Evolutionary conservation across 768 basidiomycete genomes (phyloP).

Genomic region (Agrocybe pediades): DNA sequence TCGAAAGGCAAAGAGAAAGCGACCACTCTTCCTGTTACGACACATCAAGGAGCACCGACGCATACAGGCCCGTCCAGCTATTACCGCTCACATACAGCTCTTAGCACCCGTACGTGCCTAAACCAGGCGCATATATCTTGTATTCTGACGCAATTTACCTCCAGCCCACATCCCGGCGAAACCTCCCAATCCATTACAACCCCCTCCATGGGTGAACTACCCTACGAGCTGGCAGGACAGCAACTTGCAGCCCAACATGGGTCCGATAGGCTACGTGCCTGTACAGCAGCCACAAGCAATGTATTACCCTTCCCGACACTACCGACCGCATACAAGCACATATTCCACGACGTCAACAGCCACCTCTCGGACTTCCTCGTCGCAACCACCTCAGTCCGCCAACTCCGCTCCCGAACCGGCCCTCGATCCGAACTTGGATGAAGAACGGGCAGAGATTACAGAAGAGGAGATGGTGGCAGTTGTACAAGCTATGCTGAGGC

Average conservation of each 20-base stretch:
- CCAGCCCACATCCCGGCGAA: conserved; percentile 47
- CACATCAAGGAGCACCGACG: conserved; percentile 28
- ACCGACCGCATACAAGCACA: conserved; percentile 39
- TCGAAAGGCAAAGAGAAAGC: conserved; percentile 42
- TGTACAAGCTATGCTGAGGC: conserved; percentile 24
- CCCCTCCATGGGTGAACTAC: conserved; percentile 19
- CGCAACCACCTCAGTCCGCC: conserved; percentile 10
- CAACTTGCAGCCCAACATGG: conserved; percentile 19
- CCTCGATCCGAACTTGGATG: conserved; percentile 15
- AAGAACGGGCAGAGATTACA: conserved; percentile 17
- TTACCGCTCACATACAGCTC: conserved; percentile 64
- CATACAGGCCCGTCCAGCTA: conserved; percentile 53
- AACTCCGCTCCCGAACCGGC: background rate
- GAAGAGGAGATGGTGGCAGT: conserved; percentile 27
- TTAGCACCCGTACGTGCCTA: conserved; percentile 40
- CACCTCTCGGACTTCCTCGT: conserved; percentile 10
- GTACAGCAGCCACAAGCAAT: too few relatives aligned
- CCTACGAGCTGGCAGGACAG: conserved; percentile 19
- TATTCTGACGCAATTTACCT: conserved; percentile 1
- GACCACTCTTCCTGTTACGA: conserved; percentile 24
- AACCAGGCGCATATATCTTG: background rate
- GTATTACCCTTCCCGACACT: conserved; percentile 50
- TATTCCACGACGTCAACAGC: conserved; percentile 14
- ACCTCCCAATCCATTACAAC: too few relatives aligned
- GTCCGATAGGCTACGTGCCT: conserved; percentile 36